Evolutionary conservation across 2,329 filamentous ascomycete species (phyloP), one percentile per base, ranked within the genome.

Genomic region (Aspergillus chevalieri): DNA sequence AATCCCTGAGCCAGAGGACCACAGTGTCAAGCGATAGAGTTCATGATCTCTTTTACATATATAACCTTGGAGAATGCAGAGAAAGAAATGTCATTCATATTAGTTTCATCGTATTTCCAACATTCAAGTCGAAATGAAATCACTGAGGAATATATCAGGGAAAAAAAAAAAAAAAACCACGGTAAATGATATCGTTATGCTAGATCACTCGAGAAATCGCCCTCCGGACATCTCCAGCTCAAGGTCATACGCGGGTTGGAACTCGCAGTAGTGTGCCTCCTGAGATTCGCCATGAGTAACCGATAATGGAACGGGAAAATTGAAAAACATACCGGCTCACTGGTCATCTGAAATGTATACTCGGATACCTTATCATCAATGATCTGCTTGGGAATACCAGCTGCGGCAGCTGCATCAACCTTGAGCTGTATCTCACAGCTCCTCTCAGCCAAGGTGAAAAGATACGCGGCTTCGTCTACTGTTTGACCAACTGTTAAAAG

Each of bases 401-500:
- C 76, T 10, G 73, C 77, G 2, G 77, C 79, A 0, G 86, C 85
- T 0, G 85, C 84, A 68, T 89, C 86, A 34, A 83, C 81, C 57
- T 78, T 71, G 46, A 88, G 70, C 69, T 89, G 85, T 28, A 86
- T 78, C 49, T 81, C 76, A 63, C 86, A 89, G 43, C 79, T 82
- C 44, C 84, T 76, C 65, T 89, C 86, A 65, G 88, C 75, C 42
- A 85, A 69, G 0, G 80, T 82, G 62, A 87, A 86, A 46, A 88
- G 65, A 65, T 84, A 89, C 0, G 82, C 82, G 1, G 86, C 86
- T 66, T 89, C 86, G 61, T 89, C 86, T 2, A 89, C 85, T 0
- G 86, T 89, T 6, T 66, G 60, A 3, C 86, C 86, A 0, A 87
- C 85, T 0, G 84, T 87, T 46, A 89, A 67, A 33, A 90, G 69